A percentile compares a stretch with the other conserved stretches of the same genome.
phyloP scores from a whole-genome alignment of 768 basidiomycete species.

The Calocybe cyanea region DNA sequence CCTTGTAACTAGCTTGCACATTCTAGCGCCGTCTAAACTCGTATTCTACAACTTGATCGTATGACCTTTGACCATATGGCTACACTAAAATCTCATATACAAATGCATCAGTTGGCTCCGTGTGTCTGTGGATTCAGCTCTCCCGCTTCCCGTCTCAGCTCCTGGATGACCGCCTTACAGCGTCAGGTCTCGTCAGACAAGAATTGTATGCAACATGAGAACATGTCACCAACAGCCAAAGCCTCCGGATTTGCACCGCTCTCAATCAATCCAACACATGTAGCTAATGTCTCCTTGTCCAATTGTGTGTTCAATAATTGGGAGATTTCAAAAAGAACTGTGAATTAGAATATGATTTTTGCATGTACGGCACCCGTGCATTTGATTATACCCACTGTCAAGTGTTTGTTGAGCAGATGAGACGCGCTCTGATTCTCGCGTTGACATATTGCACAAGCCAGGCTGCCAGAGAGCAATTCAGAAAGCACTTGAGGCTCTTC shows the following conservation, averaged over 20 bases:
- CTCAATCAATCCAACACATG: constrained; percentile 90
- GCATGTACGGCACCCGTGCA: neutral
- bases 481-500: no score
- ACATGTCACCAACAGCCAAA: constrained; percentile 56
- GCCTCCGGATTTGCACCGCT: constrained; percentile 91
- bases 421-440: constrained; percentile 56
- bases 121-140: constrained; percentile 29
- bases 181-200: neutral
- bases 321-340: constrained; percentile 85
- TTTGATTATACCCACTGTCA: constrained; percentile 48
- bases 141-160: constrained; percentile 70
- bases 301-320: constrained; percentile 84
- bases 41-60: no score
- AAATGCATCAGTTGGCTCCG: no score
- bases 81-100: no score
- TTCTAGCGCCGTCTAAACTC: no score
- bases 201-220: neutral
- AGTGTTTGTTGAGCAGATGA: constrained; percentile 66
- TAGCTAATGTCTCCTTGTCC: constrained; percentile 89
- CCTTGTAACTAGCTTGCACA: no score
- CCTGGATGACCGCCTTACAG: constrained; percentile 75
- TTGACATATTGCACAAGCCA: constrained; percentile 29
- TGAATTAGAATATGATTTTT: constrained; percentile 5
- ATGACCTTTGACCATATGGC: constrained; percentile 5
- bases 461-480: neutral